Conservation (phyloP, 2,329 filamentous ascomycete genomes). For the Seiridium unicorne region DNA sequence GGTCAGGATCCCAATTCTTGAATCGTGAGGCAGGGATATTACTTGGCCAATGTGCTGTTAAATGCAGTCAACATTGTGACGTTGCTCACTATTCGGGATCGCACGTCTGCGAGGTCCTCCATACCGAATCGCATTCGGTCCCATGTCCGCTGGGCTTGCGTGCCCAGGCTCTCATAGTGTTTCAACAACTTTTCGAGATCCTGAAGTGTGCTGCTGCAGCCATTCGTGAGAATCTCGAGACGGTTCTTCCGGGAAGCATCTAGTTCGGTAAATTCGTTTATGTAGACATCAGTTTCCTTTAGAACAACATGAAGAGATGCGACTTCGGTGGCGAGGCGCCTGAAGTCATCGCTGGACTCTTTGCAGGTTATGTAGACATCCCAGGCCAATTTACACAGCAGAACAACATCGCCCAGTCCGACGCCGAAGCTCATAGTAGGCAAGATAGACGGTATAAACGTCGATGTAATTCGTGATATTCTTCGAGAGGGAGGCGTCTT, state of each 20-base stretch:
- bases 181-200: slow-evolving; percentile 21
- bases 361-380: slow-evolving; percentile 24
- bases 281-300: slow-evolving; percentile 23
- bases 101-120: slow-evolving; percentile 23
- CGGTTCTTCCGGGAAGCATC: slow-evolving; percentile 17
- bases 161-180: slow-evolving; percentile 22
- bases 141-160: slow-evolving; percentile 24
- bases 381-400: slow-evolving; percentile 19
- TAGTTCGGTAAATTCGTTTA: slow-evolving; percentile 17
- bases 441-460: background rate
- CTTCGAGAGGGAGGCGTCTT: background rate
- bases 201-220: slow-evolving; percentile 16
- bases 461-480: background rate
- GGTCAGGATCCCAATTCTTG: slow-evolving; percentile 5
- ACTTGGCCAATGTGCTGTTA: slow-evolving; percentile 21
- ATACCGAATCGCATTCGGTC: slow-evolving; percentile 25
- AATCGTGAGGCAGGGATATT: slow-evolving; percentile 1
- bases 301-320: slow-evolving; percentile 24
- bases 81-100: slow-evolving; percentile 20
- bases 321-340: slow-evolving; percentile 21
- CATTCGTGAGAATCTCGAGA: slow-evolving; percentile 16
- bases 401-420: slow-evolving; percentile 18
- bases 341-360: slow-evolving; percentile 24
- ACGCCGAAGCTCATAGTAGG: slow-evolving; percentile 16
- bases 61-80: slow-evolving; percentile 22